These are phyloP conservation scores for Suillus brevipes DNA, from an alignment of 768 basidiomycete genomes.

Conservation along the genomic window DNA sequence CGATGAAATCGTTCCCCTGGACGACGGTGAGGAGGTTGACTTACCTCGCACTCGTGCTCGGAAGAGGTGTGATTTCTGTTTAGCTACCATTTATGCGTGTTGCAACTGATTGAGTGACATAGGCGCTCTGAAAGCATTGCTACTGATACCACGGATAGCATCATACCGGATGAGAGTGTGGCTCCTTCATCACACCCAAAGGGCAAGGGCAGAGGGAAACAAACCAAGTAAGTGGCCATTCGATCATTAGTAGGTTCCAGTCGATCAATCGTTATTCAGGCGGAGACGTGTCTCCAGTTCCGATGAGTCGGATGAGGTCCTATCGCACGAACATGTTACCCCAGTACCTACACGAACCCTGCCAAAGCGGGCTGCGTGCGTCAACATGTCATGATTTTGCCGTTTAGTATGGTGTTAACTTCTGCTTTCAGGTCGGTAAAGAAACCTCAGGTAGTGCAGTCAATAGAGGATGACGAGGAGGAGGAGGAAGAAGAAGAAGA, in stretches of 20 bases:
- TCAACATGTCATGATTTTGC: slow-evolving; percentile 7
- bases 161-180: slow-evolving; percentile 35
- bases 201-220: slow-evolving; percentile 34
- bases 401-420: neutral
- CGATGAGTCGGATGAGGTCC: slow-evolving; percentile 47
- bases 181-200: slow-evolving; percentile 27
- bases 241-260: neutral
- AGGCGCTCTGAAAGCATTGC: slow-evolving; percentile 63
- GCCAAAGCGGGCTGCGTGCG: slow-evolving; percentile 63
- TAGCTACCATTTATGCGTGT: neutral
- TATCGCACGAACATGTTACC: slow-evolving; percentile 26
- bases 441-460: slow-evolving; percentile 33
- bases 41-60: slow-evolving; percentile 41
- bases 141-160: slow-evolving; percentile 43
- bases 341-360: slow-evolving; percentile 49
- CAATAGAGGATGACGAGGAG: slow-evolving; percentile 26
- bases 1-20: slow-evolving; percentile 69
- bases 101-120: neutral
- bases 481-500: slow-evolving; percentile 43
- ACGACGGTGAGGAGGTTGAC: slow-evolving; percentile 55
- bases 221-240: slow-evolving; percentile 39
- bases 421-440: slow-evolving; percentile 37
- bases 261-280: slow-evolving; percentile 33
- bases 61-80: slow-evolving; percentile 44
- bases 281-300: slow-evolving; percentile 56